These are phyloP conservation scores for Curvularia sp. DNA, from an alignment of 2,329 filamentous ascomycete genomes.

Conservation along the genomic window DNA sequence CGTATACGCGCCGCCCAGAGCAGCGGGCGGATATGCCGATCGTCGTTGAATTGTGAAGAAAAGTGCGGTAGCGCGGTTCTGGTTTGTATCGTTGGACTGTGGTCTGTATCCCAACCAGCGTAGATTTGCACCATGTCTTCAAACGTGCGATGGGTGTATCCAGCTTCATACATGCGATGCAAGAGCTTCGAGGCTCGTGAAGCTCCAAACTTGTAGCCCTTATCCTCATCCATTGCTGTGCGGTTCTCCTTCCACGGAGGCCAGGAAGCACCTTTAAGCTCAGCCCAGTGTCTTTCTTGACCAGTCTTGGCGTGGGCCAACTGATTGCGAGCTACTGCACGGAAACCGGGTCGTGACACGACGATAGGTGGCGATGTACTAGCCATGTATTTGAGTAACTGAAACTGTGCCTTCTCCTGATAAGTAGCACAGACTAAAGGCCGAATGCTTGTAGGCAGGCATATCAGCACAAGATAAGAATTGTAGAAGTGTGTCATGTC, in stretches of 20 bases:
- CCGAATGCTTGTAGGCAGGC: slow-evolving; percentile 55
- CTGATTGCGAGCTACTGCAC: slow-evolving; percentile 63
- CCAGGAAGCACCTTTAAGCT: slow-evolving; percentile 67
- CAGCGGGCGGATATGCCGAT: slow-evolving; percentile 28
- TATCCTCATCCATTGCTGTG: slow-evolving; percentile 65
- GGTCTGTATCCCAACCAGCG: slow-evolving; percentile 68
- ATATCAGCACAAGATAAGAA: slow-evolving; percentile 56
- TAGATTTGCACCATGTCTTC: slow-evolving; percentile 62
- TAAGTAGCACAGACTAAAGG: slow-evolving; percentile 57
- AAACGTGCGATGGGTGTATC: slow-evolving; percentile 60
- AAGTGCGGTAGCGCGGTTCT: slow-evolving; percentile 52
- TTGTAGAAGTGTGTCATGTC: slow-evolving; percentile 57
- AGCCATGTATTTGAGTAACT: slow-evolving; percentile 64
- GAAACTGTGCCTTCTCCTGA: slow-evolving; percentile 65
- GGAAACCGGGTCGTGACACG: slow-evolving; percentile 65
- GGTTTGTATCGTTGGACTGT: slow-evolving; percentile 68
- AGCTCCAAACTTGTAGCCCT: slow-evolving; percentile 62
- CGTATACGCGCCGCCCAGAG: slow-evolving; percentile 66
- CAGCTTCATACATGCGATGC: slow-evolving; percentile 64
- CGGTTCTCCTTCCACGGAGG: slow-evolving; percentile 70
- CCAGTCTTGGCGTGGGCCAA: slow-evolving; percentile 64
- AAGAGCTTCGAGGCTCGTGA: slow-evolving; percentile 65
- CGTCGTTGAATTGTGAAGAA: slow-evolving; percentile 13
- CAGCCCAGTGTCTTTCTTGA: slow-evolving; percentile 64
- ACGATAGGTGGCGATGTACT: slow-evolving; percentile 60